Conservation (phyloP, 495 filamentous ascomycete species). For the Trichocladium uniseriatum region DNA sequence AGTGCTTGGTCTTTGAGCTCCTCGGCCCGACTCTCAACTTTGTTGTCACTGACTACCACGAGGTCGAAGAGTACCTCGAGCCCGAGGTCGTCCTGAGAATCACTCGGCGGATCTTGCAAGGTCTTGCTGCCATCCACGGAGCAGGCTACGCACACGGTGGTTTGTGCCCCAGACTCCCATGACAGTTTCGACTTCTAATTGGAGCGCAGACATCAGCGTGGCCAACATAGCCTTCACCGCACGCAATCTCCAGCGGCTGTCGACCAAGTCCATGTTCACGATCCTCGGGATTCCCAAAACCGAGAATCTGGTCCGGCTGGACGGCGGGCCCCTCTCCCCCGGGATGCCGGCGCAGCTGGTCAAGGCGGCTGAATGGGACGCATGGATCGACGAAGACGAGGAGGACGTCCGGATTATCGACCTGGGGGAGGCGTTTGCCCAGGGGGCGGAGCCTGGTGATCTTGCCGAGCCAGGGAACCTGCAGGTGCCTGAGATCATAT, state of each 20-base stretch:
- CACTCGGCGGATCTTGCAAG: slow-evolving; percentile 23
- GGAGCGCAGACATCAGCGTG: slow-evolving; percentile 16
- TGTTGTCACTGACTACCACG: slow-evolving; percentile 16
- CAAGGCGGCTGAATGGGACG: slow-evolving; percentile 24
- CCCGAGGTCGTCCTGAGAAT: slow-evolving; percentile 11
- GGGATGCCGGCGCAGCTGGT: slow-evolving; percentile 34
- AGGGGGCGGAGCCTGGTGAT: slow-evolving; percentile 15
- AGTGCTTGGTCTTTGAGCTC: slow-evolving; percentile 38
- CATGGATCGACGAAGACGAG: slow-evolving; percentile 32
- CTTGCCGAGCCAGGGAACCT: slow-evolving; percentile 31
- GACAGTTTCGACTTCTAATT: no score
- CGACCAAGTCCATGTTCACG: slow-evolving; percentile 26
- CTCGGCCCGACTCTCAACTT: slow-evolving; percentile 30
- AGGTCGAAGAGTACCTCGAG: neutral
- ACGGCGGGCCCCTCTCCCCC: slow-evolving; percentile 24
- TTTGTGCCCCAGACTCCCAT: no score
- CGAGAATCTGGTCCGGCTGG: slow-evolving; percentile 24
- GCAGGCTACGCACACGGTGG: slow-evolving; percentile 22
- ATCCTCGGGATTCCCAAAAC: slow-evolving; percentile 32
- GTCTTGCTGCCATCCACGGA: slow-evolving; percentile 26
- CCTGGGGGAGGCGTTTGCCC: slow-evolving; percentile 36
- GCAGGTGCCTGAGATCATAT: slow-evolving; percentile 38
- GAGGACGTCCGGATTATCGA: slow-evolving; percentile 37
- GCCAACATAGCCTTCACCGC: slow-evolving; percentile 16
- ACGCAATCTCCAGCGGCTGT: slow-evolving; percentile 11